Base-by-base conservation (phyloP, 179 eudicot species). In the Nepenthes alata region DNA sequence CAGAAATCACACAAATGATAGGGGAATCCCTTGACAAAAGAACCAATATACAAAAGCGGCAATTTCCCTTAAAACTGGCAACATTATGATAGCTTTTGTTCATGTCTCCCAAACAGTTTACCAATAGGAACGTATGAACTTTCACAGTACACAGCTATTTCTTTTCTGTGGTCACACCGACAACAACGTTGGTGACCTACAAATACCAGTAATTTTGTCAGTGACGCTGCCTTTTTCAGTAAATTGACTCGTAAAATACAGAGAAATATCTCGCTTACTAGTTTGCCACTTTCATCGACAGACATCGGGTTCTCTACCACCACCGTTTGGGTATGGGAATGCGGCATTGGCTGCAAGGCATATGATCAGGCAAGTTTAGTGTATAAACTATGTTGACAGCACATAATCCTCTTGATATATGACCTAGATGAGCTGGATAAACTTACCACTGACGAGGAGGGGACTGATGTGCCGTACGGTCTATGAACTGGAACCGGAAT, bases 291-390 rank as follows among this genome's bases (percentile, higher is more conserved):
- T 71, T 80, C 84, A 49, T 88, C 86, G 35, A 87, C 77, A 6
- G 96, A 86, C 90, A 84, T 86, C 0, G 96, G 96, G 60, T 88
- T 88, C 75, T 88, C 88, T 12, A 88, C 88, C 2, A 88, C 96
- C 50, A 88, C 96, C 3, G 94, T 86, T 74, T 87, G 89, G 70
- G 65, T 74, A 36, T 71, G 83, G 58, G 76, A 34, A 35, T 70
- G 63, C 4, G 84, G 54, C 66, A 52, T 61, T 15, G 76, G 64
- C 90, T 78, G 78, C 75, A 65, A 53, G 48, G 59, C 13, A 38
- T 6, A 59, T 34, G 36, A 10, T 50, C 38, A 54, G 48, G 56
- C 53, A 9, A 15, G 50, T 34, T 37, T 12, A 37, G 25, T 58
- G 8, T 36, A 47, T 37, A 48, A 61, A 47, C 15, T 52, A 53